Conservation (phyloP, 768 basidiomycete species). For the Lactarius psammicola region DNA sequence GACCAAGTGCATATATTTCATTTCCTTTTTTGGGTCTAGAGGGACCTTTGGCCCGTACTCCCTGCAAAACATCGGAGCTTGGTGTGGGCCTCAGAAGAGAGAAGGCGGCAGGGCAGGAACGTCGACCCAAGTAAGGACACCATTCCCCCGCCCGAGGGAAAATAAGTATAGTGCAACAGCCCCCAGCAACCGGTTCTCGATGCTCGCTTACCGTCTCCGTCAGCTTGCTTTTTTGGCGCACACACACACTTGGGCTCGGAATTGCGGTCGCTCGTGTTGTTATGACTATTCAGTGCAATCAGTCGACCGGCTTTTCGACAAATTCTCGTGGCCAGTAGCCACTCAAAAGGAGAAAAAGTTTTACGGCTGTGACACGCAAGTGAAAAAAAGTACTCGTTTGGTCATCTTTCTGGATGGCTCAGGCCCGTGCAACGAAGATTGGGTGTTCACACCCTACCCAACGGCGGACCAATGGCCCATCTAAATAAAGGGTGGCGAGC, state of each 20-base stretch:
- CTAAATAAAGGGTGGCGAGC: background rate
- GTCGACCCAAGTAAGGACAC: background rate
- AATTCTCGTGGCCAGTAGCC: background rate
- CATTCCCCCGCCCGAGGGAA: background rate
- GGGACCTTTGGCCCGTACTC: background rate
- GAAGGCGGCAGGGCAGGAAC: background rate
- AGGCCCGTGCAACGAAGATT: background rate
- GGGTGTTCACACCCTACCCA: background rate
- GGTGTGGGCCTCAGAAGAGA: constrained; percentile 12
- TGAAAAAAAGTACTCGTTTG: background rate
- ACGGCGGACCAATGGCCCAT: background rate
- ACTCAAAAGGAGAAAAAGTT: background rate
- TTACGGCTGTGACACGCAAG: background rate
- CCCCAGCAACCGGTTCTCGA: background rate
- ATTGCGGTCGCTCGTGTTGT: background rate
- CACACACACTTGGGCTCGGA: background rate
- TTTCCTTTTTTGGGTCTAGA: background rate
- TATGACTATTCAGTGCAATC: background rate
- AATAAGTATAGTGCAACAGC: background rate
- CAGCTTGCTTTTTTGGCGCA: background rate
- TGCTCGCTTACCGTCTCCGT: constrained; percentile 5
- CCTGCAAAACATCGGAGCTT: constrained; percentile 10
- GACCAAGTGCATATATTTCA: background rate
- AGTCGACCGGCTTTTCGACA: background rate
- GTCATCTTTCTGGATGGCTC: background rate